Conservation (phyloP, 257 asterid genomes). For the Lycium barbarum region DNA sequence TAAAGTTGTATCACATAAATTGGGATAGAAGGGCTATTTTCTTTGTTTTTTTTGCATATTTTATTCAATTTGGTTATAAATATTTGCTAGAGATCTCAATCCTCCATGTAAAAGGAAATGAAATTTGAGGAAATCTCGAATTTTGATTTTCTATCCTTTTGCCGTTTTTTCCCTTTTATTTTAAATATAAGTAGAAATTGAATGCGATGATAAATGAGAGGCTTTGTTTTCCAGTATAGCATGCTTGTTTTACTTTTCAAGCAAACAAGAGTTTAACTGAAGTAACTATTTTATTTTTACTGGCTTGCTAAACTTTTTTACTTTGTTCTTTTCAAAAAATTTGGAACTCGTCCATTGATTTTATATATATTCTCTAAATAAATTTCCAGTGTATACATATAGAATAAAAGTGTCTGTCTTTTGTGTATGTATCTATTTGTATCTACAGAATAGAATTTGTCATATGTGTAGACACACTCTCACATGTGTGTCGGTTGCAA, state of each 20-base stretch:
- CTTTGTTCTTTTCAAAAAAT: background rate
- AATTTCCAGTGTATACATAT: too few relatives aligned
- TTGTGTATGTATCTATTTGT: background rate
- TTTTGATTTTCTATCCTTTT: background rate
- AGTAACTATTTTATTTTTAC: background rate
- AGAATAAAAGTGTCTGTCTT: background rate
- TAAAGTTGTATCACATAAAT: too few relatives aligned
- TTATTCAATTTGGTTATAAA: background rate
- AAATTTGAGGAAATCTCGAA: background rate
- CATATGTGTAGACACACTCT: too few relatives aligned
- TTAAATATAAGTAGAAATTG: background rate
- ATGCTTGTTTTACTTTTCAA: background rate
- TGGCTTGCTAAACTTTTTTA: background rate
- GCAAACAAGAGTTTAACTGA: background rate
- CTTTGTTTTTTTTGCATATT: background rate
- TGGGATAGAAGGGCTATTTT: too few relatives aligned
- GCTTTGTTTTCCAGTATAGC: background rate
- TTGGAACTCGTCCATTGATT: background rate
- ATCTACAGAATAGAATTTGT: background rate
- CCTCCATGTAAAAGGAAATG: background rate
- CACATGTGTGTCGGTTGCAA: background rate
- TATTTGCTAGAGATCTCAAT: conserved; percentile 1
- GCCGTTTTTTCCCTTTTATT: background rate
- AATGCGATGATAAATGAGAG: background rate
- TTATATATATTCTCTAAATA: background rate